Evolutionary conservation across 2,329 filamentous ascomycete genomes (phyloP).

Genomic region (Acrocalymma vagum): DNA sequence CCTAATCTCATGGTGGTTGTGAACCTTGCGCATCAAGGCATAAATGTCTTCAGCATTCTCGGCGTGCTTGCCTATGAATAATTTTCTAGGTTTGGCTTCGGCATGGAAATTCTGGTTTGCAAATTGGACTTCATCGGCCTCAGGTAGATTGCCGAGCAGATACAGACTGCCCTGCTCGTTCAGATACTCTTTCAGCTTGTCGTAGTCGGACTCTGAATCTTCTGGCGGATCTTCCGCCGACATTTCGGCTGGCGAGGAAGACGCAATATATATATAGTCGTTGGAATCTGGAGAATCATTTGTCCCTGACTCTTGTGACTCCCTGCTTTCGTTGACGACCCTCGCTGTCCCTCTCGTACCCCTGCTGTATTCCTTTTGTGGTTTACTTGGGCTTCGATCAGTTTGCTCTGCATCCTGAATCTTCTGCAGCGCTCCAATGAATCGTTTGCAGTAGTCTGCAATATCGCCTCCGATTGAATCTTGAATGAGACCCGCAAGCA

Average conservation of each 20-base stretch:
- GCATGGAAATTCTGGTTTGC: slow-evolving; percentile 9
- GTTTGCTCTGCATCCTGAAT: slow-evolving; percentile 1
- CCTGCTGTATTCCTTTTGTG: not conserved
- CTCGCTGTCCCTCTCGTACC: not conserved
- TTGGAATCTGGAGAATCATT: no score
- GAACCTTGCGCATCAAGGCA: slow-evolving; percentile 12
- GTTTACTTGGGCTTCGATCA: no score
- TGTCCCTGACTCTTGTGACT: slow-evolving; percentile 11
- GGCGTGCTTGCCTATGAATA: slow-evolving; percentile 13
- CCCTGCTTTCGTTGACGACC: slow-evolving; percentile 14
- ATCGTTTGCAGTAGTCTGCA: slow-evolving; percentile 7
- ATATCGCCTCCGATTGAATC: slow-evolving; percentile 4
- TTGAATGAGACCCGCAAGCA: slow-evolving; percentile 8
- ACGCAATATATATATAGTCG: no score
- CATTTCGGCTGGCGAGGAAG: slow-evolving; percentile 1
- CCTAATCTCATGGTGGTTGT: slow-evolving; percentile 10
- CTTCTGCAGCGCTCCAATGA: slow-evolving; percentile 4
- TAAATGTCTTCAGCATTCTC: slow-evolving; percentile 14
- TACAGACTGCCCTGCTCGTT: slow-evolving; percentile 5
- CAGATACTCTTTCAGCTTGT: slow-evolving; percentile 8
- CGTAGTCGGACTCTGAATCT: slow-evolving; percentile 9
- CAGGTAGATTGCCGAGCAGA: slow-evolving; percentile 17
- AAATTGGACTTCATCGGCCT: slow-evolving; percentile 13
- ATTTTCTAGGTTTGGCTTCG: slow-evolving; percentile 15
- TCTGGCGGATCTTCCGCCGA: slow-evolving; percentile 1